Evolutionary conservation across 768 basidiomycete species (phyloP).

Genomic region (Amylocystis lapponica): DNA sequence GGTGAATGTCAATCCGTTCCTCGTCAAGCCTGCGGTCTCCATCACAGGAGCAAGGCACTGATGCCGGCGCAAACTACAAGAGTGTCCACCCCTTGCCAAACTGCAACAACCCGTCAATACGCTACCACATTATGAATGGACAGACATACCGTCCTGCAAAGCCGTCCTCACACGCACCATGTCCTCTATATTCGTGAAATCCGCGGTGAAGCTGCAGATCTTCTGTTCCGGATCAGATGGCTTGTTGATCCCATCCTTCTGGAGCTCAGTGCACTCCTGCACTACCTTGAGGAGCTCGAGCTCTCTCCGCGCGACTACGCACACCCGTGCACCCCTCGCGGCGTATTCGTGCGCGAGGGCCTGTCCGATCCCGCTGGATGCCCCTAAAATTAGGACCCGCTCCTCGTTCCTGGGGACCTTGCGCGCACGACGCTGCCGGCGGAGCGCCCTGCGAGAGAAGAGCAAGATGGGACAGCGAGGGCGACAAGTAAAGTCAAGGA

Average conservation of each 20-base stretch:
- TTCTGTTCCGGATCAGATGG: slow-evolving; percentile 20
- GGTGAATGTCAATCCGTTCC: slow-evolving; percentile 25
- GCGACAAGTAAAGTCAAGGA: too few relatives aligned
- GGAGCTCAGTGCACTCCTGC: slow-evolving; percentile 44
- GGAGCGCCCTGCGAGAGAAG: slow-evolving; percentile 6
- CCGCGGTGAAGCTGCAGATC: slow-evolving; percentile 50
- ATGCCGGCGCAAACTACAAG: slow-evolving; percentile 80
- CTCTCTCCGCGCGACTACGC: slow-evolving; percentile 64
- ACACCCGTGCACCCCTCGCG: slow-evolving; percentile 66
- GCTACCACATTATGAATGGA: background rate
- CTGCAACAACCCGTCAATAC: slow-evolving; percentile 36
- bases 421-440: slow-evolving; percentile 2
- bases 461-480: slow-evolving; percentile 10
- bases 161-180: slow-evolving; percentile 53
- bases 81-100: slow-evolving; percentile 81
- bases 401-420: slow-evolving; percentile 45
- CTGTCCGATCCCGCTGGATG: slow-evolving; percentile 77
- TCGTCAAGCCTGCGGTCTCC: slow-evolving; percentile 55
- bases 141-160: slow-evolving; percentile 50
- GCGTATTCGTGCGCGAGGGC: slow-evolving; percentile 68
- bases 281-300: slow-evolving; percentile 51
- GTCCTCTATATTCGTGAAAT: slow-evolving; percentile 61
- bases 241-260: slow-evolving; percentile 11
- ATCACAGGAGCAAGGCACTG: slow-evolving; percentile 76
- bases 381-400: slow-evolving; percentile 77